Percentiles rank a stretch among this genome's conserved stretches.
Evolutionary conservation across 78 protist genomes (phyloP).

Genomic region (Dictyostelium firmibasis): DNA sequence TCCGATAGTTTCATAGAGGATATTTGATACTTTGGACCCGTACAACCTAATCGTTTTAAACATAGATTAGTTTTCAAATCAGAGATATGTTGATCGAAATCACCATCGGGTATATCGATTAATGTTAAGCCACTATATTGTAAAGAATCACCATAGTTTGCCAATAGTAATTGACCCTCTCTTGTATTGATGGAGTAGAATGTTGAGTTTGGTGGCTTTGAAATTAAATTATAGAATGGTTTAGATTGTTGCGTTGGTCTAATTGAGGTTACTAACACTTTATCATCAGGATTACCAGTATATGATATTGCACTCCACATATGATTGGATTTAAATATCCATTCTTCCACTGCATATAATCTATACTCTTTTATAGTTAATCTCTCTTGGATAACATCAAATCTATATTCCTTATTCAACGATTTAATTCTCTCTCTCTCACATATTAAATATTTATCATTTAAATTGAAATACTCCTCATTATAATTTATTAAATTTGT

Average conservation of each 20-base stretch:
- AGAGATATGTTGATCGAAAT: conserved; percentile 27
- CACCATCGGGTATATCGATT: conserved; percentile 27
- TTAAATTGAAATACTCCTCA: neutral
- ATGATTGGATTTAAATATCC: conserved; percentile 53
- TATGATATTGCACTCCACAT: conserved; percentile 40
- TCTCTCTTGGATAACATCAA: neutral
- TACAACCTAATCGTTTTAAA: conserved; percentile 44
- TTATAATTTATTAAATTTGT: neutral
- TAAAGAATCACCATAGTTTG: neutral
- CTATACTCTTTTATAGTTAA: conserved; percentile 31
- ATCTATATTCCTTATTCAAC: neutral
- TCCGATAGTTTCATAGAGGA: neutral
- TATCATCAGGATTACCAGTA: conserved; percentile 40
- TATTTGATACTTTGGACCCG: conserved; percentile 20
- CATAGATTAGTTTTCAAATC: conserved; percentile 2
- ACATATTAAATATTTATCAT: conserved; percentile 31
- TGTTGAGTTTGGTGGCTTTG: conserved; percentile 40
- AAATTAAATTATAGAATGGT: neutral
- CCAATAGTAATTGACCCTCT: conserved; percentile 26
- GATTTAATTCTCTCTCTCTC: conserved; percentile 25
- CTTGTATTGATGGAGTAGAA: conserved; percentile 18
- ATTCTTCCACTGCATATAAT: conserved; percentile 57
- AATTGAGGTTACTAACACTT: conserved; percentile 1
- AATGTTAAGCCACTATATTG: neutral
- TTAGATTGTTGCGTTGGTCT: neutral